Percentiles rank a stretch among this genome's conserved stretches.
phyloP scores from a whole-genome alignment of 805 yeast species.

The Blastobotrys mokoenaii region DNA sequence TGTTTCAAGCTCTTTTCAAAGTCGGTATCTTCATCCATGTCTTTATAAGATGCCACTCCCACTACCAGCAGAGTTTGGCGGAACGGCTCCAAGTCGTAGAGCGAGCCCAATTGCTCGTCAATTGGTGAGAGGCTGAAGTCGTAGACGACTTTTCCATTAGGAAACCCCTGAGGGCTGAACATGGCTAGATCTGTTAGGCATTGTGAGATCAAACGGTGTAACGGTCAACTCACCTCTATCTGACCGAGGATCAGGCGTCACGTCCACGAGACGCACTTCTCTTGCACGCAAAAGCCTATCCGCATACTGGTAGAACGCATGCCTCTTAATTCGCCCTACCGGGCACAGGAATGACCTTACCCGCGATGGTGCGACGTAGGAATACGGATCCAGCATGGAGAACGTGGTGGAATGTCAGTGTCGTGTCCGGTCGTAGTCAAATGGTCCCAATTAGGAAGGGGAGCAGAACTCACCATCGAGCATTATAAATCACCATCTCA shows the following conservation, averaged over 20 bases:
- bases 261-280: conserved; percentile 68
- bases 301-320: conserved; percentile 37
- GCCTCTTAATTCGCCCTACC: conserved; percentile 38
- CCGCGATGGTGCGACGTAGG: conserved; percentile 55
- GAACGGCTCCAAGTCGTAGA: conserved; percentile 86
- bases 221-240: conserved; percentile 23
- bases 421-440: not conserved
- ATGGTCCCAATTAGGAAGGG: conserved; percentile 2
- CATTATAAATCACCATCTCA: not conserved
- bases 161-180: conserved; percentile 81
- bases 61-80: conserved; percentile 55
- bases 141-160: conserved; percentile 64
- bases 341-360: conserved; percentile 66
- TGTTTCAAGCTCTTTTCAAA: conserved; percentile 26
- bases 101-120: conserved; percentile 46
- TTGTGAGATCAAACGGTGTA: not conserved
- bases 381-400: conserved; percentile 22
- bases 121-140: conserved; percentile 41
- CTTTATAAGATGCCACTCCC: conserved; percentile 34
- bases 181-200: conserved; percentile 20
- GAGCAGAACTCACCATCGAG: not conserved
- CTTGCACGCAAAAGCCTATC: conserved; percentile 38
- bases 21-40: conserved; percentile 15
- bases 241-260: conserved; percentile 52
- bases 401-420: not conserved